phyloP scores from a whole-genome alignment of 345 rosid genomes.

The Luvunga scandens region DNA sequence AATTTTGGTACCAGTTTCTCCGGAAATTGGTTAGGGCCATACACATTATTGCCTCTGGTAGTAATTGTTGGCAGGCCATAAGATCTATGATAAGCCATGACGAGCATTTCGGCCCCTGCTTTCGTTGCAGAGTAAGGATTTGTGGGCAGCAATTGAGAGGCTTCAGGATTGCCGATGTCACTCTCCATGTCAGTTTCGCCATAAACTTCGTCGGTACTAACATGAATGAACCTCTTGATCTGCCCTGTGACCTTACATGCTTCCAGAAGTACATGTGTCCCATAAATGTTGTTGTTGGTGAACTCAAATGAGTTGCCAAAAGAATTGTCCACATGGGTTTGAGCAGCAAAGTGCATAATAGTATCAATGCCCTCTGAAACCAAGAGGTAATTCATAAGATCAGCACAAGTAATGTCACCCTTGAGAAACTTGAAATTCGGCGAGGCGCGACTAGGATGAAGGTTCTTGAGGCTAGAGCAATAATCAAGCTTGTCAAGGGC shows the following conservation, averaged over 20 bases:
- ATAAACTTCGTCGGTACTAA: conserved; percentile 67
- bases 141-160: conserved; percentile 64
- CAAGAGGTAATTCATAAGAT: conserved; percentile 54
- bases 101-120: conserved; percentile 71
- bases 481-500: conserved; percentile 68
- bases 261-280: conserved; percentile 66
- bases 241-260: conserved; percentile 57
- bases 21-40: conserved; percentile 64
- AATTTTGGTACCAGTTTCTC: conserved; percentile 68
- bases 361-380: conserved; percentile 56
- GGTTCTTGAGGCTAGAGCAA: conserved; percentile 59
- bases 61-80: conserved; percentile 59
- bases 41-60: conserved; percentile 64
- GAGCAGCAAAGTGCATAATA: conserved; percentile 68
- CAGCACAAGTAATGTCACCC: conserved; percentile 60
- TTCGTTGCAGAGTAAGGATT: conserved; percentile 71
- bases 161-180: conserved; percentile 57
- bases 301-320: conserved; percentile 66
- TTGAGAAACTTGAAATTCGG: conserved; percentile 57
- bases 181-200: conserved; percentile 65
- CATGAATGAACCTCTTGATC: conserved; percentile 65
- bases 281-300: conserved; percentile 61
- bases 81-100: conserved; percentile 64
- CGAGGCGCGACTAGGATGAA: conserved; percentile 37
- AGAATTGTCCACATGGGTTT: conserved; percentile 67